Percentiles rank a stretch among this genome's conserved stretches.
Evolutionary conservation across 306 rosid genomes (phyloP).

Genomic region (Sophora flavescens): DNA sequence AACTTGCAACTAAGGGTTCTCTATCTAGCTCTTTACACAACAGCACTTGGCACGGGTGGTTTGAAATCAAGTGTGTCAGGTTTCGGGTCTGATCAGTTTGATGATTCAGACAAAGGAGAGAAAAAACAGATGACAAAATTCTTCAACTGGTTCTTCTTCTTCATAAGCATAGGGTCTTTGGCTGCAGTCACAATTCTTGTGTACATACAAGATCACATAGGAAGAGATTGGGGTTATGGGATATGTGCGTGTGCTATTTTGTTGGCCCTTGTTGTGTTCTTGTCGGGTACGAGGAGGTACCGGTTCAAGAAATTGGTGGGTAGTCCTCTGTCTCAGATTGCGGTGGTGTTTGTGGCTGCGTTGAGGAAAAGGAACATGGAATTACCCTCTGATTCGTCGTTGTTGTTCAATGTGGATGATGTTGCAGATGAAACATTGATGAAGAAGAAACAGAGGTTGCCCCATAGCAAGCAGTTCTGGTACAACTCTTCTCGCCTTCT

Average conservation of each 20-base stretch:
- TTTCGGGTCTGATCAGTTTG: constrained; percentile 89
- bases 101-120: constrained; percentile 65
- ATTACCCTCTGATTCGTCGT: constrained; percentile 62
- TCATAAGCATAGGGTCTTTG: constrained; percentile 84
- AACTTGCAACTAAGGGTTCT: constrained; percentile 61
- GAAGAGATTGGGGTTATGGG: constrained; percentile 91
- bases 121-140: constrained; percentile 61
- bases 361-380: constrained; percentile 72
- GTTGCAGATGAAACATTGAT: constrained; percentile 36
- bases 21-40: constrained; percentile 68
- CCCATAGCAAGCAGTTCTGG: constrained; percentile 77
- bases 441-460: constrained; percentile 69
- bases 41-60: constrained; percentile 89
- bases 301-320: constrained; percentile 81
- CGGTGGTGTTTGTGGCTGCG: constrained; percentile 70
- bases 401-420: constrained; percentile 64
- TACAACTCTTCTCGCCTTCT: constrained; percentile 30
- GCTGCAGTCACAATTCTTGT: constrained; percentile 82
- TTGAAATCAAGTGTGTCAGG: constrained; percentile 89
- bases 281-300: constrained; percentile 72
- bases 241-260: constrained; percentile 70
- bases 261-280: constrained; percentile 60
- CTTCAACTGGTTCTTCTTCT: constrained; percentile 95
- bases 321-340: constrained; percentile 86
- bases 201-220: constrained; percentile 76